phyloP scores from a whole-genome alignment of 2,329 filamentous ascomycete species.

The Geosmithia putterillii region DNA sequence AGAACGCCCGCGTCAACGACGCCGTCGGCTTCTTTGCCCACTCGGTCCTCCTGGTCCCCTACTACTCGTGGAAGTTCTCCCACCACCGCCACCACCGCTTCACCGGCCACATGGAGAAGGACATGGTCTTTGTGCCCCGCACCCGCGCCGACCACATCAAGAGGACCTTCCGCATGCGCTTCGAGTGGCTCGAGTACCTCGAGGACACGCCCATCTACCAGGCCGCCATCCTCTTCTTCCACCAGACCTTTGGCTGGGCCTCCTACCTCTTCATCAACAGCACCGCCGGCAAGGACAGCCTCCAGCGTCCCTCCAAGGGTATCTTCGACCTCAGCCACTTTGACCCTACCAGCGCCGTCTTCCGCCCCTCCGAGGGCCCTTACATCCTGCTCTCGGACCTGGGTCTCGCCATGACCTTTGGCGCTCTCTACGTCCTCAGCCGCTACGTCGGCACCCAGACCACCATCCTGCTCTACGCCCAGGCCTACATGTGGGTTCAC shows the following conservation, averaged over 20 bases:
- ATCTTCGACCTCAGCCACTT: constrained; percentile 36
- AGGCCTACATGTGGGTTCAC: constrained; percentile 59
- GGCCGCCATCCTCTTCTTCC: constrained; percentile 39
- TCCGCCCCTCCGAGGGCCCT: constrained; percentile 41
- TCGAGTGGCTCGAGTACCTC: constrained; percentile 18
- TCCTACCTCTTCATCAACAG: constrained; percentile 50
- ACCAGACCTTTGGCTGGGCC: constrained; percentile 55
- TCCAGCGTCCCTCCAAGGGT: constrained; percentile 25
- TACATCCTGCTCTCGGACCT: constrained; percentile 48
- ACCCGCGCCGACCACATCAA: constrained; percentile 23
- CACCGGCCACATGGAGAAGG: constrained; percentile 55
- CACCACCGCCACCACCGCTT: constrained; percentile 60
- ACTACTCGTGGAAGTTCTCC: constrained; percentile 61
- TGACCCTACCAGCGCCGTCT: constrained; percentile 48
- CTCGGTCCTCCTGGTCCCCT: constrained; percentile 54
- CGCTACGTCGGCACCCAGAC: constrained; percentile 43
- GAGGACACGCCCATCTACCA: constrained; percentile 51
- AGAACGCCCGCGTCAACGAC: constrained; percentile 43
- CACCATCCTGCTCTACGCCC: constrained; percentile 44
- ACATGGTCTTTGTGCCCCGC: constrained; percentile 51
- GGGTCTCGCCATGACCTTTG: constrained; percentile 39
- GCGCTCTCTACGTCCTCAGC: constrained; percentile 35
- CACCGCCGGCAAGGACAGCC: constrained; percentile 32
- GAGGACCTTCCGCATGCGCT: constrained; percentile 22
- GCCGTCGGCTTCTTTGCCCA: constrained; percentile 52